A percentile compares a stretch with the other conserved stretches of the same genome.
Conservation (phyloP, 2,329 filamentous ascomycete genomes). For the Aspergillus versicolor region DNA sequence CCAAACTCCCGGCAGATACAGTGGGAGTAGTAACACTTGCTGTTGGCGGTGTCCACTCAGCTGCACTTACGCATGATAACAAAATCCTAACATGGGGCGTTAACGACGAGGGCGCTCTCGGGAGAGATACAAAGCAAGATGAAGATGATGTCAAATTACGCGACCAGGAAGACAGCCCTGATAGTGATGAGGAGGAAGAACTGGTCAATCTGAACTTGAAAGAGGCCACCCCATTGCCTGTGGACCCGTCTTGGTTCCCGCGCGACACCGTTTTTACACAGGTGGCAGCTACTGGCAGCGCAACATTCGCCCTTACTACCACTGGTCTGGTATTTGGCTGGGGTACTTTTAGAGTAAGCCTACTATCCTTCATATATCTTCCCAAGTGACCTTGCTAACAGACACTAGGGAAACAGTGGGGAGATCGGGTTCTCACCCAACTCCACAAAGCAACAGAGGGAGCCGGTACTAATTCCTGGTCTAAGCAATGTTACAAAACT, state of each 20-base stretch:
- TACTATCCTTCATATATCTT: not conserved
- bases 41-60: constrained; percentile 72
- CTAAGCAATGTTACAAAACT: constrained; percentile 66
- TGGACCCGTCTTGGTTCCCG: constrained; percentile 56
- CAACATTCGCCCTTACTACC: constrained; percentile 72
- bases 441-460: constrained; percentile 39
- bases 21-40: constrained; percentile 55
- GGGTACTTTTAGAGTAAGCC: constrained; percentile 72
- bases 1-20: constrained; percentile 56
- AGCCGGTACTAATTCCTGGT: constrained; percentile 46
- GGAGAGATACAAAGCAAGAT: constrained; percentile 59
- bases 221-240: constrained; percentile 66
- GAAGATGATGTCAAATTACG: constrained; percentile 57
- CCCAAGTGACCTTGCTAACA: too few species aligned
- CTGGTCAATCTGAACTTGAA: not conserved
- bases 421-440: constrained; percentile 54
- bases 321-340: constrained; percentile 77
- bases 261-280: constrained; percentile 64
- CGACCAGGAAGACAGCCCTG: not conserved
- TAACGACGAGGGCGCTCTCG: constrained; percentile 77
- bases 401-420: constrained; percentile 52
- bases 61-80: constrained; percentile 74
- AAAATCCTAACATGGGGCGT: constrained; percentile 85
- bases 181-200: not conserved
- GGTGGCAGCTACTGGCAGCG: constrained; percentile 71